Evolutionary conservation across 1,284 basidiomycete genomes (phyloP).

Genomic region (Malassezia furfur): DNA sequence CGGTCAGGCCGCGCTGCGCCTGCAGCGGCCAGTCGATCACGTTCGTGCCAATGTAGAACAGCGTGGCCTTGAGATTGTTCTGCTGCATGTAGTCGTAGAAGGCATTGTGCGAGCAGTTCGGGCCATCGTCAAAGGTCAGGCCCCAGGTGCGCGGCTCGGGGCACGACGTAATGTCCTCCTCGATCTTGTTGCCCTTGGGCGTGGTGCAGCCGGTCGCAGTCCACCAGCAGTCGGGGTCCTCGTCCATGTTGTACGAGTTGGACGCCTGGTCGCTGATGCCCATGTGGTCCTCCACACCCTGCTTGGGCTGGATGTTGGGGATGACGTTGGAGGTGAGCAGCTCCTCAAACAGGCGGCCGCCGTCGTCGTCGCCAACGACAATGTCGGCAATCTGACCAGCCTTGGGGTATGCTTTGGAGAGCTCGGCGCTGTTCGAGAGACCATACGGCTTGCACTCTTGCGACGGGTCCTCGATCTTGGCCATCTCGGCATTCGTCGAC

Average conservation of each 20-base stretch:
- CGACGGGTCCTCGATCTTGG: neutral
- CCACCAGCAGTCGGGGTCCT: constrained; percentile 46
- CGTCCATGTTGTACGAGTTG: constrained; percentile 16
- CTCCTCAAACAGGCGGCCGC: constrained; percentile 9
- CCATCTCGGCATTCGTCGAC: neutral
- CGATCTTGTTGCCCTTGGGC: constrained; percentile 39
- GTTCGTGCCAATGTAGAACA: constrained; percentile 53
- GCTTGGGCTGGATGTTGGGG: constrained; percentile 13
- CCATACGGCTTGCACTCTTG: constrained; percentile 4
- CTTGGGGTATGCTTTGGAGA: constrained; percentile 26
- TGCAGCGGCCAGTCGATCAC: constrained; percentile 55
- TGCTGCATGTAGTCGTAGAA: constrained; percentile 53
- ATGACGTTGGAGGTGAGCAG: constrained; percentile 12
- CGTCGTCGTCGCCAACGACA: constrained; percentile 4
- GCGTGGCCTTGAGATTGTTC: constrained; percentile 53
- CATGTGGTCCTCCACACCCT: constrained; percentile 33
- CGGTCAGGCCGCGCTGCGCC: constrained; percentile 51
- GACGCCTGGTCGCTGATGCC: constrained; percentile 12
- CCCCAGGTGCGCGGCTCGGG: constrained; percentile 54
- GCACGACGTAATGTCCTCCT: constrained; percentile 48
- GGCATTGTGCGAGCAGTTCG: constrained; percentile 52
- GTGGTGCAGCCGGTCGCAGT: constrained; percentile 33
- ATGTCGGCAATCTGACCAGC: constrained; percentile 18
- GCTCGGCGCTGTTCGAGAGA: neutral
- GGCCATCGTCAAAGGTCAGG: constrained; percentile 53